Evolutionary conservation across 768 basidiomycete genomes (phyloP).

Genomic region (Collybia nuda): DNA sequence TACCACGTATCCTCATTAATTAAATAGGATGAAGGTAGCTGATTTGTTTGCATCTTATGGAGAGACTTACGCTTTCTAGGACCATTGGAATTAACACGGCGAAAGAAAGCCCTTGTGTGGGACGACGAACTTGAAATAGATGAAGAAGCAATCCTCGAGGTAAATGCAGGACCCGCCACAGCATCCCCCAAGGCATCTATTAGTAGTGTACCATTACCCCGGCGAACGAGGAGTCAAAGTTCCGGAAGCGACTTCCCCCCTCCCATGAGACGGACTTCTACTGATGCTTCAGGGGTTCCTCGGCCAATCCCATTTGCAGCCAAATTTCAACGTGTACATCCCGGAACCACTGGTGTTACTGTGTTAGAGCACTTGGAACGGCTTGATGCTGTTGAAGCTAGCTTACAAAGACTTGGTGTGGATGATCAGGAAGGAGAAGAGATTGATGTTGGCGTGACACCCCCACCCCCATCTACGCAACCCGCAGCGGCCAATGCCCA

Average conservation of each 20-base stretch:
- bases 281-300: conserved; percentile 59
- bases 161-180: conserved; percentile 34
- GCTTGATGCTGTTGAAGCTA: conserved; percentile 79
- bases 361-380: conserved; percentile 85
- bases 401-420: conserved; percentile 69
- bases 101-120: conserved; percentile 80
- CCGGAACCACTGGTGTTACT: conserved; percentile 83
- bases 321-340: conserved; percentile 83
- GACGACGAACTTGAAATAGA: conserved; percentile 80
- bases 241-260: conserved; percentile 75
- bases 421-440: conserved; percentile 49
- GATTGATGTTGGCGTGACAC: conserved; percentile 51
- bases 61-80: conserved; percentile 39
- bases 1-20: conserved; percentile 1
- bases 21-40: conserved; percentile 70
- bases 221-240: conserved; percentile 56
- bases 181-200: conserved; percentile 63
- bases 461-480: conserved; percentile 19
- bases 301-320: conserved; percentile 81
- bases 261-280: conserved; percentile 62
- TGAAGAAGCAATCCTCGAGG: conserved; percentile 49
- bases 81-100: conserved; percentile 87
- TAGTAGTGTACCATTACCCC: conserved; percentile 58
- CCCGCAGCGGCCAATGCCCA: conserved; percentile 6
- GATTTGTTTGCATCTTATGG: background rate